Evolutionary conservation across 805 yeast genomes (phyloP), one percentile per base, ranked within the genome.

Genomic region (Phaffomyces opuntiae): DNA sequence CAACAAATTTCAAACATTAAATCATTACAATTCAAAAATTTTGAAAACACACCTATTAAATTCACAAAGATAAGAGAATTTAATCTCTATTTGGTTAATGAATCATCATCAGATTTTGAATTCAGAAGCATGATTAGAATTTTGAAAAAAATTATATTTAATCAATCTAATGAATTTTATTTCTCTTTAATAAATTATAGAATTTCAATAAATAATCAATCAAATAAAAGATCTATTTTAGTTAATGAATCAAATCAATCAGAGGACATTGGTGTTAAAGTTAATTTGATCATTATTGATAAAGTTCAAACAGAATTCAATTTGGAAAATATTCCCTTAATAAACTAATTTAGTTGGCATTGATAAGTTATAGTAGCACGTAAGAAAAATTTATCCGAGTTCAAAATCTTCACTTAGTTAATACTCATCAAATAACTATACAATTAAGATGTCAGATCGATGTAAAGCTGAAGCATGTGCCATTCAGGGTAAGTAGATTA

Each of bases 391-490:
- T 9, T 29, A 29, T 16, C 36, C 36, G 36, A 32, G 11, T n/a
- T 8, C 17, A 32, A 32, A 27, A 21, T 4, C 14, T 9, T 29
- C 13, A 11, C 13, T 5, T 29, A 29, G 12, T 11, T 32, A 32
- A 32, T 8, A 7, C 19, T 16, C 17, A 16, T 33, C 17, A 33
- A 31, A 14, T 13, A 31, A 31, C 8, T 2, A 12, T 16, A 17
- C 19, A 5, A 9, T 12, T 13, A 27, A 36, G 16, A 32, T 36
- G 40, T 8, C 57, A 24, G 64, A 63, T 39, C 77, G 84, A 2
- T 87, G 96, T 64, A 85, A 85, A 58, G 73, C 84, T 7, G 74
- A 82, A 51, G 96, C 96, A 3, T 87, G 96, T 66, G 81, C 80
- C 3, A 87, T 87, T 36, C 95, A 87, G 62, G 70, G 82, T 77